A percentile compares a stretch with the other conserved stretches of the same genome.
These are phyloP conservation scores for Rutstroemia sp. DNA, from an alignment of 2,329 filamentous ascomycete species.

Conservation along the genomic window DNA sequence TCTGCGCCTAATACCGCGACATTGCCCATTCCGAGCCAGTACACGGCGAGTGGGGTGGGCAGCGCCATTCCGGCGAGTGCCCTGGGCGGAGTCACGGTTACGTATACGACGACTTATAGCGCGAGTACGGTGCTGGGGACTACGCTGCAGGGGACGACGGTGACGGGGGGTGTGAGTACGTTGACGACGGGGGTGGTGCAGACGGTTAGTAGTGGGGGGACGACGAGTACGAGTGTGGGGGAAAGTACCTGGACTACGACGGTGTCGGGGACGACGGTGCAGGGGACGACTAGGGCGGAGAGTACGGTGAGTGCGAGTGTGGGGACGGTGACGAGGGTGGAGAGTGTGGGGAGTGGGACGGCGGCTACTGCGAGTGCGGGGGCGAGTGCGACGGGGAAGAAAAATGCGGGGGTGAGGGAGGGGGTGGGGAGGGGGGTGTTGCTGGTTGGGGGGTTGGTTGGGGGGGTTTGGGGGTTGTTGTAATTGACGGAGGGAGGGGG, in stretches of 20 bases:
- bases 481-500: too few species aligned
- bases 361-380: neutral
- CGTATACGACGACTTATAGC: constrained; percentile 19
- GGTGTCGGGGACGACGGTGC: constrained; percentile 9
- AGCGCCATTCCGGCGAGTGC: constrained; percentile 37
- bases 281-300: neutral
- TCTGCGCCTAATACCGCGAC: constrained; percentile 38
- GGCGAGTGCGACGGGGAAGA: constrained; percentile 1
- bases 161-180: neutral
- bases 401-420: neutral
- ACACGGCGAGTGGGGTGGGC: constrained; percentile 40
- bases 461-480: neutral
- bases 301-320: constrained; percentile 6
- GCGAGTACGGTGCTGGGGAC: constrained; percentile 17
- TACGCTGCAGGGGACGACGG: constrained; percentile 9
- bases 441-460: neutral
- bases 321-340: constrained; percentile 9
- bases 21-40: constrained; percentile 37
- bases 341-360: neutral
- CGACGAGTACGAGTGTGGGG: neutral
- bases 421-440: neutral
- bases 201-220: neutral
- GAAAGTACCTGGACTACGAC: constrained; percentile 13
- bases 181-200: neutral
- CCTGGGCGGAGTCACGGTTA: constrained; percentile 34